Evolutionary conservation across 805 yeast species (phyloP), one percentile per base, ranked within the genome.

Genomic region (Saccharomycopsis sp.): DNA sequence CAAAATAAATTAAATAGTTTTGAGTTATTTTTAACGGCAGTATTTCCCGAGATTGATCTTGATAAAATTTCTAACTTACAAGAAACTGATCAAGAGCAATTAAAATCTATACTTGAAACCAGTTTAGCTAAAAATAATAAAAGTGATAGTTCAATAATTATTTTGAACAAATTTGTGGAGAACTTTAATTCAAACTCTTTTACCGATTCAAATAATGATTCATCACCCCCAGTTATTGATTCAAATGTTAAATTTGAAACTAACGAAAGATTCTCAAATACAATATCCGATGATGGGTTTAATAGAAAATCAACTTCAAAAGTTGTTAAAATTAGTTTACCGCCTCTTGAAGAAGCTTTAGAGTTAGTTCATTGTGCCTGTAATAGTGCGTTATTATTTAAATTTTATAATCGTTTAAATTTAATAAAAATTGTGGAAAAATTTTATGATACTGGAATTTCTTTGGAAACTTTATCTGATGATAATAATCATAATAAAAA

Each of bases 321-420:
- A 23, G 34, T 35, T 10, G 68, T 81, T 48, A 75, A 69, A 46
- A 69, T 79, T 45, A 73, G 81, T 6, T 60, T 87, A 28, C 96
- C 96, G 0, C 74, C 88, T 1, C 77, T 81, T 52, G 78, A 75
- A 26, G 70, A 71, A 20, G 89, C 95, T 0, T 57, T 83, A 28
- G 74, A 73, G 49, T 65, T 86, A 46, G 76, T 87, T 18, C 73
- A 75, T 45, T 73, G 79, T 34, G 80, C 88, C 1, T 87, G 95
- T 94, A 74, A 77, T 46, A 76, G 79, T 50, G 94, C 94, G 0
- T 85, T 94, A 58, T 63, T 87, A 39, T 83, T 86, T 55, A 66
- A 94, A 41, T 86, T 87, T 56, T 82, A 84, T 55, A 95, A 87
- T 53, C 62, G 95, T 25, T n/a, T 37, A 5, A 46, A 44, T 20